phyloP scores from a whole-genome alignment of 2,329 filamentous ascomycete species.

The Neodidymelliopsis sp. region DNA sequence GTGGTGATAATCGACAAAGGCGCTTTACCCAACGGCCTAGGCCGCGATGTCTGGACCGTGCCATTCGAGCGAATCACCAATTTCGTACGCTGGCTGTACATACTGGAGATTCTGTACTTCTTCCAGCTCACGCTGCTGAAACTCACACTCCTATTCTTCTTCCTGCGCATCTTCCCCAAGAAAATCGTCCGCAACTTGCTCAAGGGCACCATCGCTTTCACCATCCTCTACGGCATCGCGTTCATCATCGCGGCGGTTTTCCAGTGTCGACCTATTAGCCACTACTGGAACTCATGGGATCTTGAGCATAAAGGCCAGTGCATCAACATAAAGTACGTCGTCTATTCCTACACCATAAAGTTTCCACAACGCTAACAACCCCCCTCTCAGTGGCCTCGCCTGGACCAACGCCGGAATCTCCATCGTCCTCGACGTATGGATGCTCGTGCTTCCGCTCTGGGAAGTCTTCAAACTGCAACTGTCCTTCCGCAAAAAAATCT shows the following conservation, averaged over 20 bases:
- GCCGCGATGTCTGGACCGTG: conserved; percentile 62
- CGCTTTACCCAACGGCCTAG: conserved; percentile 51
- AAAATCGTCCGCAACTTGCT: conserved; percentile 20
- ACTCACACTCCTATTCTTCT: conserved; percentile 40
- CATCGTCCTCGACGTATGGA: conserved; percentile 43
- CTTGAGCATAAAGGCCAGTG: conserved; percentile 38
- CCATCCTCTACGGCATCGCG: conserved; percentile 30
- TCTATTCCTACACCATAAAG: too few species aligned
- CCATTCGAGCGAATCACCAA: conserved; percentile 51
- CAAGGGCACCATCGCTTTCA: conserved; percentile 33
- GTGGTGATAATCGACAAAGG: conserved; percentile 36
- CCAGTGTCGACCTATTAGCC: conserved; percentile 45
- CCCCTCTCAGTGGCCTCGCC: conserved; percentile 31
- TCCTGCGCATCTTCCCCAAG: conserved; percentile 41
- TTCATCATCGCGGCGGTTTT: conserved; percentile 33
- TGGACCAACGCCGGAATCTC: conserved; percentile 46
- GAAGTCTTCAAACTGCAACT: conserved; percentile 44
- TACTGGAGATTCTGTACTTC: conserved; percentile 46
- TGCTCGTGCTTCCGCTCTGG: conserved; percentile 45
- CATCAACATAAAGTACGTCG: conserved; percentile 49
- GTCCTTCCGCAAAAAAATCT: conserved; percentile 46
- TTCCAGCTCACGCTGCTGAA: conserved; percentile 37
- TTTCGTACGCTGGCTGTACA: conserved; percentile 50
- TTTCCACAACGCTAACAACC: too few species aligned
- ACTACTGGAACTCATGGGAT: conserved; percentile 45